Evolutionary conservation across 2,329 filamentous ascomycete species (phyloP).

Genomic region (Hypoxylon sp.): DNA sequence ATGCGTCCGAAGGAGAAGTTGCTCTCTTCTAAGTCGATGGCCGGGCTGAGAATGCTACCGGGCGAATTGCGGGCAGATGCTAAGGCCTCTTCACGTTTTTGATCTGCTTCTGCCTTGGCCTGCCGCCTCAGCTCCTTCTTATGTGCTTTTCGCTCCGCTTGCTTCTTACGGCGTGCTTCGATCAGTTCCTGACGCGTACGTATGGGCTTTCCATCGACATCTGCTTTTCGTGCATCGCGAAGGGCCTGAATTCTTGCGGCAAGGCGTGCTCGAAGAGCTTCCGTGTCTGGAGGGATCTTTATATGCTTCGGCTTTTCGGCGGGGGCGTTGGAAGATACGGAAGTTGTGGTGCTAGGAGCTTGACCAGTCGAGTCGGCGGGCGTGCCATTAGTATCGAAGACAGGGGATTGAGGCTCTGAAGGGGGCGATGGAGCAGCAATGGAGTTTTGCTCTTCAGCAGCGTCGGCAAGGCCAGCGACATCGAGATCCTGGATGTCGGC

Average conservation of each 20-base stretch:
- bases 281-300: conserved; percentile 77
- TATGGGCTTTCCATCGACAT: conserved; percentile 85
- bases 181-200: conserved; percentile 92
- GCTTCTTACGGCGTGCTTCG: conserved; percentile 87
- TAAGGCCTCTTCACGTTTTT: conserved; percentile 72
- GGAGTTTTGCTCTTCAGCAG: conserved; percentile 57
- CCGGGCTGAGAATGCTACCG: conserved; percentile 67
- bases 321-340: conserved; percentile 75
- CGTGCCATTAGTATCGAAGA: conserved; percentile 67
- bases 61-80: conserved; percentile 72
- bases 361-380: conserved; percentile 60
- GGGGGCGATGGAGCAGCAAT: conserved; percentile 54
- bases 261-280: conserved; percentile 81
- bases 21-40: conserved; percentile 66
- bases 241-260: conserved; percentile 87
- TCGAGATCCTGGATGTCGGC: conserved; percentile 61
- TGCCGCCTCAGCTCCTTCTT: conserved; percentile 87
- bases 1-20: conserved; percentile 92
- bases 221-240: conserved; percentile 87
- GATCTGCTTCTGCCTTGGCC: conserved; percentile 84
- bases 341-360: conserved; percentile 72
- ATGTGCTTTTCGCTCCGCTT: conserved; percentile 85
- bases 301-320: conserved; percentile 74
- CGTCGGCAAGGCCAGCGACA: conserved; percentile 63
- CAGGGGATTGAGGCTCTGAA: conserved; percentile 69